phyloP scores from a whole-genome alignment of 345 rosid genomes.

The Kernera saxatilis region DNA sequence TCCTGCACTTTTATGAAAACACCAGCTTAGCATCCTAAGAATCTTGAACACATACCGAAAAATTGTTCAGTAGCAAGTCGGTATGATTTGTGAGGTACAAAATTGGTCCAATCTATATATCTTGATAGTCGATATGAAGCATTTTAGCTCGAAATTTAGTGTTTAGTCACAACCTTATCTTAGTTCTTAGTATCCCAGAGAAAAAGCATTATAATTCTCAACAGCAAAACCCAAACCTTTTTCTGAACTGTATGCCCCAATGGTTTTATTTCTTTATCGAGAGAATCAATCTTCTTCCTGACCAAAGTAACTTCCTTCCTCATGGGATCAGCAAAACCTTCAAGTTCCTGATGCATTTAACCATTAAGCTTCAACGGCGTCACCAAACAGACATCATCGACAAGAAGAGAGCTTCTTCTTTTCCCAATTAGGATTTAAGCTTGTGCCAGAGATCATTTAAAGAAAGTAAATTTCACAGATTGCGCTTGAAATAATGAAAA shows the following conservation, averaged over 20 bases:
- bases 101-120: background rate
- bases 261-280: constrained; percentile 89
- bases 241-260: constrained; percentile 80
- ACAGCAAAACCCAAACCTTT: constrained; percentile 42
- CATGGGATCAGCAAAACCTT: constrained; percentile 87
- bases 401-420: background rate
- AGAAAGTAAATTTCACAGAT: background rate
- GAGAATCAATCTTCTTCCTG: constrained; percentile 80
- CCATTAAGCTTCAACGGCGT: background rate
- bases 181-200: background rate
- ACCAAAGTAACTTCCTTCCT: constrained; percentile 79
- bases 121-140: background rate
- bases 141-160: background rate
- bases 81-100: background rate
- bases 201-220: background rate
- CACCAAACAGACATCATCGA: background rate
- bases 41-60: background rate
- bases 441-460: background rate
- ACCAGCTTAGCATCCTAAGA: background rate
- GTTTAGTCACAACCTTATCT: background rate
- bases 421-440: background rate
- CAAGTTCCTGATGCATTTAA: constrained; percentile 62
- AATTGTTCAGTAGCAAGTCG: background rate
- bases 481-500: background rate
- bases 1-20: constrained; percentile 39